Conservation (phyloP, 2,329 filamentous ascomycete species). For the Aspergillus viridinutans region DNA sequence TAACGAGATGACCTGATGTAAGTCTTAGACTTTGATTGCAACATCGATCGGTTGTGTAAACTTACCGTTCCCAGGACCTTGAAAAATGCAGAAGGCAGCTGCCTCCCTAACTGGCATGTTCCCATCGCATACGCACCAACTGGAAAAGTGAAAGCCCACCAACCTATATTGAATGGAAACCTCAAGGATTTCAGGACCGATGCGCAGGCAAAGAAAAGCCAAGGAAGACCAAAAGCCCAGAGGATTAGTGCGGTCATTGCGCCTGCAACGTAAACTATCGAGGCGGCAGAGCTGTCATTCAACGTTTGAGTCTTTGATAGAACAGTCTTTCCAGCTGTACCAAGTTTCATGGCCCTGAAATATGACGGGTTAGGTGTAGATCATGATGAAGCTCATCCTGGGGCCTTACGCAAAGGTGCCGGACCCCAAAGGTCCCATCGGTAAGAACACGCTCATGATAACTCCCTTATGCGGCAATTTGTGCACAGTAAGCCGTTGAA, state of each 20-base stretch:
- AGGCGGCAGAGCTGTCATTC: constrained; percentile 16
- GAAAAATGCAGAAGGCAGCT: constrained; percentile 53
- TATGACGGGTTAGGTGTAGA: background rate
- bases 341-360: constrained; percentile 43
- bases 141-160: constrained; percentile 58
- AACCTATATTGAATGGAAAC: constrained; percentile 58
- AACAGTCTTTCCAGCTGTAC: constrained; percentile 38
- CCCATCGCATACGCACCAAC: constrained; percentile 50
- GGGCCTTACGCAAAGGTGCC: constrained; percentile 52
- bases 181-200: constrained; percentile 21
- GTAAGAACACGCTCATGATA: constrained; percentile 64
- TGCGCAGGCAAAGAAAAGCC: constrained; percentile 30
- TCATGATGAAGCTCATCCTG: background rate
- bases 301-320: constrained; percentile 24
- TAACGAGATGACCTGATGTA: background rate
- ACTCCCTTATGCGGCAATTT: constrained; percentile 61
- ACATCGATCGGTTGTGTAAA: background rate
- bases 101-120: constrained; percentile 38
- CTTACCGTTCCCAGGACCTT: constrained; percentile 48
- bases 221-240: constrained; percentile 31
- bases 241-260: constrained; percentile 28
- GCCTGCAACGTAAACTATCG: constrained; percentile 24
- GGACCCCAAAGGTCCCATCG: constrained; percentile 61
- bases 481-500: constrained; percentile 61
- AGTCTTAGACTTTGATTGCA: background rate